Evolutionary conservation across 202 grass and related monocot genomes (phyloP), one percentile per base, ranked within the genome.

Genomic region (Carex sylvatica): DNA sequence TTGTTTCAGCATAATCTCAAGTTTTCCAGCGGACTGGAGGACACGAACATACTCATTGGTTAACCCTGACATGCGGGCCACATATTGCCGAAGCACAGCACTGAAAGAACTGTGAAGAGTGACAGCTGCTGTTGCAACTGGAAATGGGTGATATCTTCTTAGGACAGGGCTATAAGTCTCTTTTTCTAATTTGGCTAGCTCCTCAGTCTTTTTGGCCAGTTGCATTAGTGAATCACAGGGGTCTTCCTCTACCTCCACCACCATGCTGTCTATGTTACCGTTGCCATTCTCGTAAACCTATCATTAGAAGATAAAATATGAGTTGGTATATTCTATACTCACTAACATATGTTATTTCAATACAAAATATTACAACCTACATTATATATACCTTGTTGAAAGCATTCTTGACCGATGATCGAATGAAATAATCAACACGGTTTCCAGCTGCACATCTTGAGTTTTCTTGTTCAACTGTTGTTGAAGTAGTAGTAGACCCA

Each of bases 191-290:
- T 89, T 74, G 2, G 84, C 88, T 78, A 92, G 38, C 0, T 90
- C 87, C 86, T 89, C 89, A 11, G 85, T 89, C 83, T 86, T 79
- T 58, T 83, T 81, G 10, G 87, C 81, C 33, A 91, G 74, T 35
- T 92, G 71, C 83, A 87, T 84, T 46, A 92, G 52, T 6, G 78
- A 66, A 65, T 96, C 88, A 44, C 85, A 79, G 5, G 90, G 93
- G 59, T 96, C 93, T 82, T 96, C 90, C 4, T 96, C 86, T 47
- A 63, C 90, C 81, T 92, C 90, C 51, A 96, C 93, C 12, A 96
- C 79, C 90, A 92, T 96, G 87, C 82, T 96, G 71, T 91, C 89
- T 15, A 86, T 74, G 46, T 84, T 89, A 7, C 88, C 84, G 1
- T 71, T 80, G 5, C 90, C 86, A 12, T 85, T 89, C 80, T 92